These are phyloP conservation scores for Cryphonectria carpinicola DNA, from an alignment of 2,329 filamentous ascomycete species.

Conservation along the genomic window DNA sequence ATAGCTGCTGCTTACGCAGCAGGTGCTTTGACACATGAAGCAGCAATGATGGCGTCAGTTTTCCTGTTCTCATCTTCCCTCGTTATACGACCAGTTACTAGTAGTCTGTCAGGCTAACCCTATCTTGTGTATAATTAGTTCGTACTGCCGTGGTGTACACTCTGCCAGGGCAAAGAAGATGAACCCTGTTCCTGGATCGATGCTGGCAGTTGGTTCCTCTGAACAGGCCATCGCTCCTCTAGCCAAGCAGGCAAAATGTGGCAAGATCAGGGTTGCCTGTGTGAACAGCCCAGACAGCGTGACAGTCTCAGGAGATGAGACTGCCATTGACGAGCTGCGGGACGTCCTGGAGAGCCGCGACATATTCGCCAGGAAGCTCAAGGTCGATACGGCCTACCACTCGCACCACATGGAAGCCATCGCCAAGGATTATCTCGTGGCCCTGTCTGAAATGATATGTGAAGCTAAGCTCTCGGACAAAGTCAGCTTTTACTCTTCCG, in stretches of 20 bases:
- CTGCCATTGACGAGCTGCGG: slow-evolving; percentile 33
- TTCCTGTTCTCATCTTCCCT: not conserved
- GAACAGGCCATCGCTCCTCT: slow-evolving; percentile 12
- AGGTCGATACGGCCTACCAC: slow-evolving; percentile 43
- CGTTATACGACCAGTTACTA: not conserved
- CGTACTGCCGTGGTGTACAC: slow-evolving; percentile 31
- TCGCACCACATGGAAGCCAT: slow-evolving; percentile 40
- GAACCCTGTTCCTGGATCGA: slow-evolving; percentile 22
- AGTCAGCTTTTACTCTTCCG: slow-evolving; percentile 15
- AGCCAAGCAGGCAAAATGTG: slow-evolving; percentile 27
- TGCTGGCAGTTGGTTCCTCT: slow-evolving; percentile 30
- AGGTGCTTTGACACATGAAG: slow-evolving; percentile 2
- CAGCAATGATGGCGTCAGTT: slow-evolving; percentile 4
- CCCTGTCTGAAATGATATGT: slow-evolving; percentile 1
- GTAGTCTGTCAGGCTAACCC: slow-evolving; percentile 24
- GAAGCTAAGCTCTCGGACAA: not conserved
- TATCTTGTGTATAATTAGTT: slow-evolving; percentile 31
- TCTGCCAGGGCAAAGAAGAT: slow-evolving; percentile 2
- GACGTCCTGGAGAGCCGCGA: slow-evolving; percentile 21
- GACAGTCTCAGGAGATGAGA: slow-evolving; percentile 38
- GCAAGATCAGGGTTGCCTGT: slow-evolving; percentile 29
- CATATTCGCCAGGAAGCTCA: slow-evolving; percentile 39
- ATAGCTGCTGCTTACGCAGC: slow-evolving; percentile 20
- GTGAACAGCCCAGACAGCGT: slow-evolving; percentile 34
- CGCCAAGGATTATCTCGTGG: slow-evolving; percentile 31